Evolutionary conservation across 2,329 filamentous ascomycete species (phyloP).

Genomic region (Leptographium procerum): DNA sequence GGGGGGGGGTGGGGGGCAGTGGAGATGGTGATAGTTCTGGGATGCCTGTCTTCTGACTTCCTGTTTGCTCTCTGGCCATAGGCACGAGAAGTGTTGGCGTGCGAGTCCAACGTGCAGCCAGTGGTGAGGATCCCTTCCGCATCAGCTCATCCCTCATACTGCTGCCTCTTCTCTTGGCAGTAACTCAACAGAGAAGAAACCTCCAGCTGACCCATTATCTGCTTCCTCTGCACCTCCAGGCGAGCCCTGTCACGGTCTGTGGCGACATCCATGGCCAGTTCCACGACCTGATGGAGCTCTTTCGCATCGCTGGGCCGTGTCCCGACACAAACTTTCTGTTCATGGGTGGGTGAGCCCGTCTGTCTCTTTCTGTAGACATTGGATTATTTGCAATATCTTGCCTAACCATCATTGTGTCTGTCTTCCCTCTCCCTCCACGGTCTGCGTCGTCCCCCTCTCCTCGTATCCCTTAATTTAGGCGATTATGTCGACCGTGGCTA

Average conservation of each 20-base stretch:
- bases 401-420: background rate
- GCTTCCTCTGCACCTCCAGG: too few relatives aligned
- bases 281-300: background rate
- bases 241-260: background rate
- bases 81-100: background rate
- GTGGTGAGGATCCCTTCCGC: background rate
- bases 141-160: background rate
- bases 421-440: background rate
- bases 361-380: too few relatives aligned
- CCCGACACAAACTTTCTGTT: slow-evolving; percentile 1
- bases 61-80: too few relatives aligned
- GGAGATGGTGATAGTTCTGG: too few relatives aligned
- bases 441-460: background rate
- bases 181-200: background rate
- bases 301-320: background rate
- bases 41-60: too few relatives aligned
- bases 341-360: background rate
- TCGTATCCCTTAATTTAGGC: background rate
- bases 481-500: slow-evolving; percentile 1
- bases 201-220: background rate
- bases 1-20: too few relatives aligned
- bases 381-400: background rate
- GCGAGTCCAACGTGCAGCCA: background rate
- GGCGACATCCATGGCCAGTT: slow-evolving; percentile 2
- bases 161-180: background rate